Evolutionary conservation across 106 monocot genomes (phyloP), one percentile per base, ranked within the genome.

Genomic region (Amphibolis antarctica): DNA sequence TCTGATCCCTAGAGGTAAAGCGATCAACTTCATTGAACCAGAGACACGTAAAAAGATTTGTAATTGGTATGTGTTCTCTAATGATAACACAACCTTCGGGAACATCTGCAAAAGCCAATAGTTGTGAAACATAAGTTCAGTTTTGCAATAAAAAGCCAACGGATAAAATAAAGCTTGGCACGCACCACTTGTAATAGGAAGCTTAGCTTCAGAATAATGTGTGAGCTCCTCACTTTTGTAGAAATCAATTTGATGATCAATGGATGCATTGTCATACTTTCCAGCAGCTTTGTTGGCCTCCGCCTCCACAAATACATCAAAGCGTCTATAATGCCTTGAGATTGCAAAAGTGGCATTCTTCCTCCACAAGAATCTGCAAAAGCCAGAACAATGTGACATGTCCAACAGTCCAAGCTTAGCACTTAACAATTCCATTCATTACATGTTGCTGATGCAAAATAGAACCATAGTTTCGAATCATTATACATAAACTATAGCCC

Each of bases 1-100:
- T 51, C 29, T 79, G 79, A 66, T 75, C 74, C 31, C 79, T 79
- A 13, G 79, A 74, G 25, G 79, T 79, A 62, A 75, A 79, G 18
- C 74, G 74, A 62, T 79, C 79, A 48, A 79, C 79, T 46, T 79
- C 79, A 54, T 79, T 79, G 61, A 79, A 79, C 79, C 79, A 79
- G 51, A 79, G 79, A 66, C 79, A 79, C 14, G 66, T 79, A 62
- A 79, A 79, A 18, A 79, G 79, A 44, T 79, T 79, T 13, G 79
- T 75, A 19, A 79, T 71, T 22, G 79, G 74, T 12, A 56, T 70
- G 55, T 79, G 79, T 44, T 79, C 79, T 51, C 61, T 65, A 42
- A 79, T 75, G 42, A 75, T 74, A 5, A 79, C 79, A 63, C 74
- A 74, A 43, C 79, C 79, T 71, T 79, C 79, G 18, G 79, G 79